Evolutionary conservation across 257 asterid species (phyloP).

Genomic region (Anisodus tanguticus): DNA sequence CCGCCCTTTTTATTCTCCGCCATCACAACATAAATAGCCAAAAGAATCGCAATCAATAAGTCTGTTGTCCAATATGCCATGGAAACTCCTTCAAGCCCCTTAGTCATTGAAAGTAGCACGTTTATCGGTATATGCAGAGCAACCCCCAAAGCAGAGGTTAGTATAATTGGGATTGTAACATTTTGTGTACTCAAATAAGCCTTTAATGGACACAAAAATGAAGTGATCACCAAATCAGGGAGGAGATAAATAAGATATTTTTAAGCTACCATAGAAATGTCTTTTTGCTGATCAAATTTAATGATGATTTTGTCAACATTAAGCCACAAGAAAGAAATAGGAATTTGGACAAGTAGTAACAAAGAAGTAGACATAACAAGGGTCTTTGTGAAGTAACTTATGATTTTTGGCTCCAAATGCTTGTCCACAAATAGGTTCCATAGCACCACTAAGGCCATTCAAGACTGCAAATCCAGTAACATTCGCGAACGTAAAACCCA

Average conservation of each 20-base stretch:
- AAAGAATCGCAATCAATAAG: constrained; percentile 40
- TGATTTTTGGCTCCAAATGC: constrained; percentile 83
- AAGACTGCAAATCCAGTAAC: constrained; percentile 79
- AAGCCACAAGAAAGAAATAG: constrained; percentile 76
- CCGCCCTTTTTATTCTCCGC: constrained; percentile 50
- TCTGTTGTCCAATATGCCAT: constrained; percentile 88
- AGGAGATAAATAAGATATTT: constrained; percentile 60
- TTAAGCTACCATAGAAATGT: constrained; percentile 61
- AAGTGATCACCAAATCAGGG: constrained; percentile 67
- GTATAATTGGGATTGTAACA: constrained; percentile 69
- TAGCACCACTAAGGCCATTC: constrained; percentile 75
- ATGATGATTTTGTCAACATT: constrained; percentile 68
- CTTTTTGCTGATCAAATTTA: constrained; percentile 67
- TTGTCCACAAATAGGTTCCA: constrained; percentile 97
- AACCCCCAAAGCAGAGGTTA: constrained; percentile 63
- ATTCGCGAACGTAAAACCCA: constrained; percentile 75
- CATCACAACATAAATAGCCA: constrained; percentile 49
- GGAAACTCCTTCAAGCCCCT: constrained; percentile 71
- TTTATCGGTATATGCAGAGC: constrained; percentile 68
- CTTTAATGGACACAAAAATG: constrained; percentile 72
- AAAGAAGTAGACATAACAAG: constrained; percentile 62
- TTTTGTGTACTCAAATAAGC: constrained; percentile 73
- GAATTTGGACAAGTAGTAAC: constrained; percentile 50
- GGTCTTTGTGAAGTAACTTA: constrained; percentile 77
- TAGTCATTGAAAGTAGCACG: constrained; percentile 51